Evolutionary conservation across 2,329 filamentous ascomycete genomes (phyloP).

Genomic region (Fusarium heterosporum): DNA sequence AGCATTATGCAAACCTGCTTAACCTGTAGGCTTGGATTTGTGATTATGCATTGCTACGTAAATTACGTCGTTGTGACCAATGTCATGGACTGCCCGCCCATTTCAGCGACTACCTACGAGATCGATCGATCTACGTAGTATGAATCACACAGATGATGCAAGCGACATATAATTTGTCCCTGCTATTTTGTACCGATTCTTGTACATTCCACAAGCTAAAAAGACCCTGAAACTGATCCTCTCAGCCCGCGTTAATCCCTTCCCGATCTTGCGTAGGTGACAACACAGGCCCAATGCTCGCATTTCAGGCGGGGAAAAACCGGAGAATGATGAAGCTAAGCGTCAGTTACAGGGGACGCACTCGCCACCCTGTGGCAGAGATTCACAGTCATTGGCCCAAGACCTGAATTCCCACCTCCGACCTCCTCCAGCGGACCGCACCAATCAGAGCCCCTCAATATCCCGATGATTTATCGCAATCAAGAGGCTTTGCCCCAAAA

Average conservation of each 20-base stretch:
- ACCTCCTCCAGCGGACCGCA: constrained; percentile 41
- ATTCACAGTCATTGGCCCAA: constrained; percentile 18
- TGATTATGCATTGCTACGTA: constrained; percentile 26
- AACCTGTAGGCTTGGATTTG: background rate
- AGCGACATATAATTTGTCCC: background rate
- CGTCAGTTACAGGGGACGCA: constrained; percentile 23
- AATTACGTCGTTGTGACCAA: constrained; percentile 9
- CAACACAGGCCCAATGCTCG: constrained; percentile 29
- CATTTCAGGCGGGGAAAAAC: background rate
- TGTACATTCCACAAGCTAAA: constrained; percentile 29
- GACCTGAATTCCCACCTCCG: constrained; percentile 26
- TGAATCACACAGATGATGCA: constrained; percentile 1
- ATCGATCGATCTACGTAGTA: constrained; percentile 35
- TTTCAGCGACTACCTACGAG: constrained; percentile 30
- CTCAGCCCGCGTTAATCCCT: constrained; percentile 32
- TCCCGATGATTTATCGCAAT: constrained; percentile 50
- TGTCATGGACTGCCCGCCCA: constrained; percentile 28
- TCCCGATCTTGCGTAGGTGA: constrained; percentile 31
- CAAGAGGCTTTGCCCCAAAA: constrained; percentile 17
- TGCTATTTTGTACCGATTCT: constrained; percentile 24
- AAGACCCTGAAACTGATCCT: constrained; percentile 35
- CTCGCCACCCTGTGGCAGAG: constrained; percentile 48
- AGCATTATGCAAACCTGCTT: background rate
- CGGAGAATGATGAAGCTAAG: background rate
- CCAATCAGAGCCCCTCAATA: constrained; percentile 41